Percentiles rank a stretch among this genome's conserved stretches.
Evolutionary conservation across 2,329 filamentous ascomycete genomes (phyloP).

Genomic region (Chaetomiaceae sp.): DNA sequence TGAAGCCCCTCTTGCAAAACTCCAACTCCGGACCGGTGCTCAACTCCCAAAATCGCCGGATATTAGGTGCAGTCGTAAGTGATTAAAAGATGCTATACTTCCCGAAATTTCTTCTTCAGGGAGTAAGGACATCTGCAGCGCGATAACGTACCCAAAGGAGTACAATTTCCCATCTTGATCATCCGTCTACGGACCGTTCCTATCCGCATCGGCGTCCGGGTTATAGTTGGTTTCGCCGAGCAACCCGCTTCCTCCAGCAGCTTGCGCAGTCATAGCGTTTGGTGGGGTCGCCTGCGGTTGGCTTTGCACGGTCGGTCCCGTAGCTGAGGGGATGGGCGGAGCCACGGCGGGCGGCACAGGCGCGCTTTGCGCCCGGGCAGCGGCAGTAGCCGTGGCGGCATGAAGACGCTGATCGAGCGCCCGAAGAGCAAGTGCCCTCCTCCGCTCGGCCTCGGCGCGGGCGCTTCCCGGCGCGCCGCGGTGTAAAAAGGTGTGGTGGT

Average conservation of each 20-base stretch:
- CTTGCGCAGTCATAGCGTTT: conserved; percentile 54
- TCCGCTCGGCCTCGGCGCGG: conserved; percentile 84
- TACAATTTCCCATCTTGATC: not conserved
- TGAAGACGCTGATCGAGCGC: conserved; percentile 88
- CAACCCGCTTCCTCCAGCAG: conserved; percentile 41
- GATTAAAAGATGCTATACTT: not conserved
- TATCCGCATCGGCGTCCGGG: conserved; percentile 44
- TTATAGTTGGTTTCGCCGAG: conserved; percentile 68
- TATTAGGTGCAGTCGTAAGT: conserved; percentile 4
- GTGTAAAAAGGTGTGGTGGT: conserved; percentile 53
- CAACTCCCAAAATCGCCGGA: conserved; percentile 3
- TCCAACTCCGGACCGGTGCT: conserved; percentile 4
- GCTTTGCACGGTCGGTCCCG: conserved; percentile 53
- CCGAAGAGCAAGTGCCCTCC: conserved; percentile 82
- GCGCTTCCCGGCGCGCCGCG: conserved; percentile 62
- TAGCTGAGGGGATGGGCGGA: conserved; percentile 36
- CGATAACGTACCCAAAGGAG: not conserved
- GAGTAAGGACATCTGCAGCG: too few relatives aligned
- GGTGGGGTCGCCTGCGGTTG: conserved; percentile 53
- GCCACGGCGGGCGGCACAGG: conserved; percentile 39
- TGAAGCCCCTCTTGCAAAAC: not conserved
- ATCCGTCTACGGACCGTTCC: conserved; percentile 4
- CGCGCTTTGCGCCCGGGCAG: conserved; percentile 37
- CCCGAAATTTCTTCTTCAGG: not conserved
- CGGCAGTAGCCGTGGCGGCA: conserved; percentile 63